A percentile compares a stretch with the other conserved stretches of the same genome.
Conservation (phyloP, 2,329 filamentous ascomycete genomes). For the Aspergillus novofumigatus region DNA sequence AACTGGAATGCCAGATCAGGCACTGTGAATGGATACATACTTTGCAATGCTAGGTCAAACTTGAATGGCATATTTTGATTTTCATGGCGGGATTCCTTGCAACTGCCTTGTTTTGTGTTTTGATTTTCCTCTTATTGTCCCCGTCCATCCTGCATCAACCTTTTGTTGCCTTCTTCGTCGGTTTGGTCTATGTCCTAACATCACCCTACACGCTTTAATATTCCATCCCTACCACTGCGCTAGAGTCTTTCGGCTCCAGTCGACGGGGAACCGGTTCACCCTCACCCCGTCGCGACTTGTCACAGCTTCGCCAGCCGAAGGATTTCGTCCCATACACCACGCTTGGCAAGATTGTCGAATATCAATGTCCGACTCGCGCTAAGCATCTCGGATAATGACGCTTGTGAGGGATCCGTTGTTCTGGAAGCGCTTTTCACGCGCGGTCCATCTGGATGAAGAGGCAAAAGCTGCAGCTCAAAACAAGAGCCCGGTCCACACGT, state of each 20-base stretch:
- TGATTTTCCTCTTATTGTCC: not conserved
- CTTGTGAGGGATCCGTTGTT: conserved; percentile 54
- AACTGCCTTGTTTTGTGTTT: not conserved
- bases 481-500: conserved; percentile 19
- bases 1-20: not conserved
- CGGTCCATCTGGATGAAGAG: conserved; percentile 55
- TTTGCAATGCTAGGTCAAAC: not conserved
- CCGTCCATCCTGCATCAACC: not conserved
- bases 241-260: not conserved
- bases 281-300: not conserved
- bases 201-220: not conserved
- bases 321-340: not conserved
- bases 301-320: not conserved
- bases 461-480: conserved; percentile 20
- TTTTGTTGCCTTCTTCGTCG: not conserved
- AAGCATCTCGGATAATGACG: conserved; percentile 35
- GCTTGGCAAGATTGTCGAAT: not conserved
- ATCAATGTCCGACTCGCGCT: not conserved
- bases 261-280: not conserved
- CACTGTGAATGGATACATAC: not conserved
- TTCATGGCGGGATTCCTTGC: not conserved
- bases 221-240: not conserved
- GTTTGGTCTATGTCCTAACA: not conserved
- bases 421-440: conserved; percentile 57
- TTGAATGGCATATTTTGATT: not conserved